phyloP scores from a whole-genome alignment of 768 basidiomycete species.

The Auricularia heimuer region DNA sequence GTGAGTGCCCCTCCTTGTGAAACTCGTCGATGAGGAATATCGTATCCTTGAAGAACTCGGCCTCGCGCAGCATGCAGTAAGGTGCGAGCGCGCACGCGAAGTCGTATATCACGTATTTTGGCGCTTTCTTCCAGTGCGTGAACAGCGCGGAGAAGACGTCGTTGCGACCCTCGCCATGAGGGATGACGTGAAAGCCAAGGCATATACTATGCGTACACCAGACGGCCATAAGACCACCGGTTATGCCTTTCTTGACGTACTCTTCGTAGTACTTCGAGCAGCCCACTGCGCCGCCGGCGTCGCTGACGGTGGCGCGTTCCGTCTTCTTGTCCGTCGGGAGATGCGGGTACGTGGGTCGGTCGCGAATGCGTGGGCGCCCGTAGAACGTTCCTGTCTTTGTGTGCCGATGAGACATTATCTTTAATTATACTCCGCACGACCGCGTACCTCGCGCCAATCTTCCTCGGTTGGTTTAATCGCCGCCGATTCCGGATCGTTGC shows the following conservation, averaged over 20 bases:
- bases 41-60: conserved; percentile 24
- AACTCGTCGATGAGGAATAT: conserved; percentile 26
- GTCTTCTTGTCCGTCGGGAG: neutral
- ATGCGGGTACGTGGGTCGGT: neutral
- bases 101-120: conserved; percentile 22
- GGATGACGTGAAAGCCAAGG: conserved; percentile 16
- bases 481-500: neutral
- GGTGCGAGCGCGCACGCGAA: conserved; percentile 25
- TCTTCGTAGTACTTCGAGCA: neutral
- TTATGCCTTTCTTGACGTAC: neutral
- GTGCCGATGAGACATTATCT: neutral
- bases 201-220: neutral
- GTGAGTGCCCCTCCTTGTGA: conserved; percentile 25
- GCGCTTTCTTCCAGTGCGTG: conserved; percentile 23
- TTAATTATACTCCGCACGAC: neutral
- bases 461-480: neutral
- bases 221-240: neutral
- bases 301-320: neutral
- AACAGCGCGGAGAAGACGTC: conserved; percentile 31
- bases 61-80: conserved; percentile 22
- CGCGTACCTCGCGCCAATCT: neutral
- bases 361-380: neutral
- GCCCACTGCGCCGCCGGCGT: neutral
- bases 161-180: conserved; percentile 26
- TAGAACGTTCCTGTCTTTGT: neutral